Conservation (phyloP, 108 stramenopile genomes). For the Skeletonema costatum region DNA sequence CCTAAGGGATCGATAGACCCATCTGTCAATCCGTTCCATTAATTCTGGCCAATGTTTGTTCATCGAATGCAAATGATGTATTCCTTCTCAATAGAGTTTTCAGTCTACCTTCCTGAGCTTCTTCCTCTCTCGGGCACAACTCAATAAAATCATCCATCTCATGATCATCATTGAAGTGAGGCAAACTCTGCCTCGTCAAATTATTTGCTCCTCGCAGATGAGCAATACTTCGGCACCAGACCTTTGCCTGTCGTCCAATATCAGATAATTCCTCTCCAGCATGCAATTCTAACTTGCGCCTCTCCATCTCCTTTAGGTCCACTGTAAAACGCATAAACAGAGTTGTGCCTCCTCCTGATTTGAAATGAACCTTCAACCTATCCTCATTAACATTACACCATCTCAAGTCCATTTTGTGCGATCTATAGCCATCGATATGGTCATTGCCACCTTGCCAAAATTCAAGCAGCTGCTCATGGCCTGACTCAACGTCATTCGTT, state of each 20-base stretch:
- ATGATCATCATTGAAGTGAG: conserved; percentile 64
- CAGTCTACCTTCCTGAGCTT: neutral
- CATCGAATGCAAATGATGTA: neutral
- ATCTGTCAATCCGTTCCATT: neutral
- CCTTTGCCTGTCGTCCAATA: conserved; percentile 51
- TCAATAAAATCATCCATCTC: conserved; percentile 33
- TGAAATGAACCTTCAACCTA: conserved; percentile 59
- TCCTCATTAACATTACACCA: conserved; percentile 74
- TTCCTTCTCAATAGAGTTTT: neutral
- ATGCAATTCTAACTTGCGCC: conserved; percentile 4
- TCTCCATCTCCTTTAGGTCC: conserved; percentile 70
- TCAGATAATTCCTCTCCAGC: conserved; percentile 38
- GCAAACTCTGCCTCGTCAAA: conserved; percentile 49
- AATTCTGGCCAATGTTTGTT: neutral
- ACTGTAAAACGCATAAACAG: conserved; percentile 73
- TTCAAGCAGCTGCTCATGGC: conserved; percentile 22
- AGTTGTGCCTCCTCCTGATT: conserved; percentile 40
- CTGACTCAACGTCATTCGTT: conserved; percentile 22
- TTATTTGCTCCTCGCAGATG: conserved; percentile 57
- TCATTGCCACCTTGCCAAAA: conserved; percentile 29
- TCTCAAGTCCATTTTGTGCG: conserved; percentile 29
- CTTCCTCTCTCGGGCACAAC: conserved; percentile 3
- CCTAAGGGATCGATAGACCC: neutral
- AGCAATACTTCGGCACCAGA: conserved; percentile 83
- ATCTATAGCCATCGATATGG: conserved; percentile 21